These are phyloP conservation scores for Phytophthora litchii DNA, from an alignment of 352 stramenopile genomes.

Conservation along the genomic window DNA sequence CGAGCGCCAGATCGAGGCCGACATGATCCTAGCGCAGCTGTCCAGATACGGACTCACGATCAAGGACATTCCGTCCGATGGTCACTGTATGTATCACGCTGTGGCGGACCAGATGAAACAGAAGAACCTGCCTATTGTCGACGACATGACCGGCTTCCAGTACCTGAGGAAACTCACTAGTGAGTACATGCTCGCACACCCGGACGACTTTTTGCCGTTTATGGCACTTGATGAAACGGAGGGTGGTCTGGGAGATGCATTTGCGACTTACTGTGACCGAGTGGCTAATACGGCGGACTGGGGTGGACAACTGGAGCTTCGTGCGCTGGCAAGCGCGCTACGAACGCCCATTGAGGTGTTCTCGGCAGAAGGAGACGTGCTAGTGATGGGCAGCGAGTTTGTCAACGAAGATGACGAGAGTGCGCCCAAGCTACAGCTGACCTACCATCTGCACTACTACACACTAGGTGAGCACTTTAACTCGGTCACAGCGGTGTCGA, in stretches of 20 bases:
- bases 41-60: constrained; percentile 68
- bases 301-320: constrained; percentile 97
- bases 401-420: constrained; percentile 30
- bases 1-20: constrained; percentile 80
- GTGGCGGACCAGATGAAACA: constrained; percentile 92
- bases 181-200: constrained; percentile 80
- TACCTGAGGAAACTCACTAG: constrained; percentile 74
- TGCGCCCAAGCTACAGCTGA: constrained; percentile 87
- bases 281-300: constrained; percentile 94
- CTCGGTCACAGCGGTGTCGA: constrained; percentile 73
- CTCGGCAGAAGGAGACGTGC: constrained; percentile 80
- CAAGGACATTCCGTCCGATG: constrained; percentile 95
- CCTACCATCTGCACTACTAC: constrained; percentile 98
- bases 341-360: constrained; percentile 93
- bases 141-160: constrained; percentile 57
- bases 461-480: constrained; percentile 99
- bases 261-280: constrained; percentile 92
- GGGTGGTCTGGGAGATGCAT: constrained; percentile 41
- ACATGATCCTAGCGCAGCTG: constrained; percentile 74
- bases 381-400: constrained; percentile 92
- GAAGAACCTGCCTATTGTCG: constrained; percentile 34
- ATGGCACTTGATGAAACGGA: constrained; percentile 70
- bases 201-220: constrained; percentile 94
- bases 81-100: constrained; percentile 98
- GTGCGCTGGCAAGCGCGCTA: constrained; percentile 90